phyloP scores from a whole-genome alignment of 257 asterid species.

The Handroanthus guayacan region DNA sequence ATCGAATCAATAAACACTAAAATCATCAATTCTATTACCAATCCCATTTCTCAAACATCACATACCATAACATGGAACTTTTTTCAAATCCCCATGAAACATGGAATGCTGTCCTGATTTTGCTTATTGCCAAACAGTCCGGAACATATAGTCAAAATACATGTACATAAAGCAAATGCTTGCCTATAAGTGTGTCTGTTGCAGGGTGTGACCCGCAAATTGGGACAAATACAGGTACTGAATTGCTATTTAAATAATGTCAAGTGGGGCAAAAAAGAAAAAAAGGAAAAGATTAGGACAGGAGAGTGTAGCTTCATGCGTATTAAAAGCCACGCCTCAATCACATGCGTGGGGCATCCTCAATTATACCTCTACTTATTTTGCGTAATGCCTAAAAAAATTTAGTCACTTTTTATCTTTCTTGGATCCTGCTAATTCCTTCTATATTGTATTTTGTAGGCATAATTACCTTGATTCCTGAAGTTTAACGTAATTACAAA shows the following conservation, averaged over 20 bases:
- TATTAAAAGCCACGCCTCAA: slow-evolving; percentile 38
- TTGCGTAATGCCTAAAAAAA: background rate
- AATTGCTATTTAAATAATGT: background rate
- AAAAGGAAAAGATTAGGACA: background rate
- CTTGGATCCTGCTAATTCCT: background rate
- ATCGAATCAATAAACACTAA: too few species aligned
- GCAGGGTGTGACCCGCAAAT: background rate
- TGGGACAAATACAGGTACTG: background rate
- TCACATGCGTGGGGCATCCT: slow-evolving; percentile 32
- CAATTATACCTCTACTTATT: background rate
- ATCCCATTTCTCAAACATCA: too few species aligned
- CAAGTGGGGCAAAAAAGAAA: slow-evolving; percentile 1
- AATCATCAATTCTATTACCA: too few species aligned
- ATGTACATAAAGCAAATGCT: background rate
- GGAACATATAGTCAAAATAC: background rate
- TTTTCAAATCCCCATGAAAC: background rate
- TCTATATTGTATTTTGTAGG: background rate
- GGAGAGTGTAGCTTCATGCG: slow-evolving; percentile 13
- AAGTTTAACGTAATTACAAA: too few species aligned
- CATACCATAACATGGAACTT: too few species aligned
- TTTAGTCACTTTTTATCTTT: background rate
- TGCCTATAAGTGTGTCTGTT: too few species aligned
- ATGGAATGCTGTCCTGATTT: background rate
- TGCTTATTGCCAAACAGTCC: background rate
- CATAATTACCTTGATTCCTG: too few species aligned